These are phyloP conservation scores for Grosmannia serpens DNA, from an alignment of 2,329 filamentous ascomycete species.

Conservation along the genomic window DNA sequence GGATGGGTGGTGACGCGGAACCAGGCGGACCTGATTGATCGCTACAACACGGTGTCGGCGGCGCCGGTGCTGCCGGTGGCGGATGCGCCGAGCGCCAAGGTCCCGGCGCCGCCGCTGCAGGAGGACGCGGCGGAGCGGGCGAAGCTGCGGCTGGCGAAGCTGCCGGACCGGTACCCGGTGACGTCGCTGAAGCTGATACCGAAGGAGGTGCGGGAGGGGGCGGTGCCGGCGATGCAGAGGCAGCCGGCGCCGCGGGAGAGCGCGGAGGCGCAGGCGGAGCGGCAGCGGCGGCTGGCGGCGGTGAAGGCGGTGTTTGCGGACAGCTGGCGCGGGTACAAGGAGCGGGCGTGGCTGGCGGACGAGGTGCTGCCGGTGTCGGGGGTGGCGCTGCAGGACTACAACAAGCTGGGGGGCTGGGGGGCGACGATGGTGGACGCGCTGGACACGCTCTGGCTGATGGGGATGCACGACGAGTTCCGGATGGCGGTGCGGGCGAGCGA, in stretches of 20 bases:
- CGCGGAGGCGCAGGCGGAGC: conserved; percentile 19
- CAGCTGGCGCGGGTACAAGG: conserved; percentile 50
- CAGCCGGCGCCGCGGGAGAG: conserved; percentile 36
- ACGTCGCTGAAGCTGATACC: conserved; percentile 23
- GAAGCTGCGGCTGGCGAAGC: conserved; percentile 17
- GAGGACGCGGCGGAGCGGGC: not conserved
- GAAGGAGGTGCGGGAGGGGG: conserved; percentile 16
- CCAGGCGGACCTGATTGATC: conserved; percentile 2
- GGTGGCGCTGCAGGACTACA: conserved; percentile 40
- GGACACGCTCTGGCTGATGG: conserved; percentile 66
- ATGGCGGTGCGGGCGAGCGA: conserved; percentile 47
- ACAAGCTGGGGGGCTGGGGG: conserved; percentile 44
- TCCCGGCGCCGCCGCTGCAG: conserved; percentile 3
- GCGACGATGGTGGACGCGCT: conserved; percentile 56
- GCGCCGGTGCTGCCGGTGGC: not conserved
- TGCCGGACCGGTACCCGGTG: conserved; percentile 23
- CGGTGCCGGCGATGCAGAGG: conserved; percentile 52
- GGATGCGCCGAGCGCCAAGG: conserved; percentile 1
- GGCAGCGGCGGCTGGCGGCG: conserved; percentile 27
- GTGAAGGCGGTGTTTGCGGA: conserved; percentile 40
- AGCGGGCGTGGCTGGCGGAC: conserved; percentile 52
- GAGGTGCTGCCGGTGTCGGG: conserved; percentile 48
- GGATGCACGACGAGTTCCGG: conserved; percentile 51
- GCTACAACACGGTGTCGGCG: not conserved
- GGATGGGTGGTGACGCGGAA: conserved; percentile 2